phyloP scores from a whole-genome alignment of 495 filamentous ascomycete genomes.

The Xylaria intraflava region DNA sequence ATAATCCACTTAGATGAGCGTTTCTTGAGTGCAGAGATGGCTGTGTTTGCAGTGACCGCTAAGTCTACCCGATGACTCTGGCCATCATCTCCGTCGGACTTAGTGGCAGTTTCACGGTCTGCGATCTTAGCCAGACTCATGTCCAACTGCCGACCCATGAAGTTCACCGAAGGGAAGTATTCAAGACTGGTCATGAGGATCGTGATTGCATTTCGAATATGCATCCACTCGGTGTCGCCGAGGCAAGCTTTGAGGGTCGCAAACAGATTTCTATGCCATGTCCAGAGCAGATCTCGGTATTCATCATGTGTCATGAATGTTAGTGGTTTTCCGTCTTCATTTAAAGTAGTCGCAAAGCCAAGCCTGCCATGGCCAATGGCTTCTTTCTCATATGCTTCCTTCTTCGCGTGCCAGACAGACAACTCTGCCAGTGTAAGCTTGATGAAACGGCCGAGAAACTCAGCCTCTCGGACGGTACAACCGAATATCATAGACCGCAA shows the following conservation, averaged over 20 bases:
- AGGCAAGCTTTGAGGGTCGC: constrained; percentile 72
- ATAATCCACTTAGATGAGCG: constrained; percentile 77
- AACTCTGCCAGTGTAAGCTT: constrained; percentile 73
- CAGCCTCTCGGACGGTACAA: constrained; percentile 82
- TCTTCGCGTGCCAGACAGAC: constrained; percentile 74
- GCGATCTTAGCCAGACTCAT: constrained; percentile 64
- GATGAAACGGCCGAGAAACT: constrained; percentile 84
- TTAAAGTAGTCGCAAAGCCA: constrained; percentile 55
- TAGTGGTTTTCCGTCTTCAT: constrained; percentile 57
- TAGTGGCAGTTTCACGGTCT: constrained; percentile 56
- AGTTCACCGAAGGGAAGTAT: constrained; percentile 81
- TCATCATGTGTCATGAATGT: constrained; percentile 74
- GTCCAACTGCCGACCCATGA: constrained; percentile 69
- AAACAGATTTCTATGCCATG: constrained; percentile 80
- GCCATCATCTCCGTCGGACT: constrained; percentile 58
- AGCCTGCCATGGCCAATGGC: constrained; percentile 49
- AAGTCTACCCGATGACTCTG: constrained; percentile 70
- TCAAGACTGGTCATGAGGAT: constrained; percentile 74
- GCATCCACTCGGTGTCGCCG: constrained; percentile 84
- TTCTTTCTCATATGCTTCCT: constrained; percentile 68
- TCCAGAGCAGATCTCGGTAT: constrained; percentile 75
- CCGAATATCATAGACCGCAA: constrained; percentile 76
- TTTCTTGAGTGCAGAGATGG: constrained; percentile 75
- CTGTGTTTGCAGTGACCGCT: constrained; percentile 78
- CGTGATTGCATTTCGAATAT: constrained; percentile 91